Conservation (phyloP, 176 grass and related monocot genomes). For the Raddia guianensis region DNA sequence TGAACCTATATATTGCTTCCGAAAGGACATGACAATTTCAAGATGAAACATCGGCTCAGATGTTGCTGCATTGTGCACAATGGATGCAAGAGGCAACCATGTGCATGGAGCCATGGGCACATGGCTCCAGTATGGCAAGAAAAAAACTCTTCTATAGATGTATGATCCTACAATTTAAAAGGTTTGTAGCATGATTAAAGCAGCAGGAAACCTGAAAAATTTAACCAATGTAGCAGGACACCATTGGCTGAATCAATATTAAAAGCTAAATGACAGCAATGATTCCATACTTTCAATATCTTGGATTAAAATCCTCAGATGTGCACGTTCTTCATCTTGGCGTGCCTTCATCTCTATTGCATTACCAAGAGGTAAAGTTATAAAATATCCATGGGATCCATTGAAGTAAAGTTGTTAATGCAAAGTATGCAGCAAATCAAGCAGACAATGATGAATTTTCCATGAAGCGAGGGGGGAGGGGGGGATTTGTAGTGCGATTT, state of each 20-base stretch:
- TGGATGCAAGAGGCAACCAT: background rate
- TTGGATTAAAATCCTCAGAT: slow-evolving; percentile 80
- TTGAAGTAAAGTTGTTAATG: background rate
- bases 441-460: background rate
- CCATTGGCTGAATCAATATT: background rate
- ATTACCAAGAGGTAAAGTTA: slow-evolving; percentile 25
- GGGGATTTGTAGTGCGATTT: background rate
- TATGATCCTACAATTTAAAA: slow-evolving; percentile 9
- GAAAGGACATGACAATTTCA: background rate
- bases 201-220: background rate
- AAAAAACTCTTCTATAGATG: background rate
- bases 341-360: slow-evolving; percentile 68
- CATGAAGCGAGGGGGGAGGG: background rate
- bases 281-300: slow-evolving; percentile 73
- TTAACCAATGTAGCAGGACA: background rate
- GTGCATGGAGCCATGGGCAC: background rate
- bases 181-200: background rate
- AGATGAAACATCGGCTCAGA: background rate
- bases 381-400: slow-evolving; percentile 20
- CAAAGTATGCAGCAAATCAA: background rate
- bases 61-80: slow-evolving; percentile 4
- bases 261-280: slow-evolving; percentile 6
- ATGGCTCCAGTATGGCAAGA: too few species aligned
- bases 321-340: slow-evolving; percentile 78
- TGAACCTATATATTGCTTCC: slow-evolving; percentile 8